phyloP scores from a whole-genome alignment of 345 rosid genomes.

The Punica granatum region DNA sequence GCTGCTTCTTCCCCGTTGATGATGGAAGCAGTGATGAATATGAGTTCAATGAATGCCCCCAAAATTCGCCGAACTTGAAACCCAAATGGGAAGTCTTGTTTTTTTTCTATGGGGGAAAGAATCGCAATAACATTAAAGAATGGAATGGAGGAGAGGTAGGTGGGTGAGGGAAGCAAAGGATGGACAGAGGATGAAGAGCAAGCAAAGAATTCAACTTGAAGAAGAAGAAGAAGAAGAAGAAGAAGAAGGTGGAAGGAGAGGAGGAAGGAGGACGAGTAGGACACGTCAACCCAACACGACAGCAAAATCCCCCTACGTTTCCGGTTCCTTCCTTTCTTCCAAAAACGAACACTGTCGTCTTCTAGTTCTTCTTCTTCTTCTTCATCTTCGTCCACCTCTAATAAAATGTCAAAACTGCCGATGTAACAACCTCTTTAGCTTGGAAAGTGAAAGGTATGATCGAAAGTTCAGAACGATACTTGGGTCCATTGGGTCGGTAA shows the following conservation, averaged over 20 bases:
- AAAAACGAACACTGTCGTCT: background rate
- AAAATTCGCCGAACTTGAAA: background rate
- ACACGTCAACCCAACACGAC: constrained; percentile 3
- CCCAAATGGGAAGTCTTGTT: background rate
- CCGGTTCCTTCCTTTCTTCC: background rate
- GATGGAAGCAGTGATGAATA: background rate
- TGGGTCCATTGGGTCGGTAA: too few species aligned
- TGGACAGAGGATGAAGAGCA: constrained; percentile 3
- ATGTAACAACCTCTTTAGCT: too few species aligned
- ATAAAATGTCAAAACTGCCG: too few species aligned
- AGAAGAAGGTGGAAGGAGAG: background rate
- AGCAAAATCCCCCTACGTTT: background rate
- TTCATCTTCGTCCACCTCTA: background rate
- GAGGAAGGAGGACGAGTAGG: background rate
- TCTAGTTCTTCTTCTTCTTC: background rate
- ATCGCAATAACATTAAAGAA: background rate
- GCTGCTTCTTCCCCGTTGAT: background rate
- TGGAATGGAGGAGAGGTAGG: background rate
- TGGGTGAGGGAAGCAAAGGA: constrained; percentile 3
- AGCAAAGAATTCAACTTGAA: constrained; percentile 10
- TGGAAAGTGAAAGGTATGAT: too few species aligned
- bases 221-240: constrained; percentile 1
- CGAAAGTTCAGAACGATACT: too few species aligned
- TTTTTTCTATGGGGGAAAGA: background rate
- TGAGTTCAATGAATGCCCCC: background rate